These are phyloP conservation scores for Erysimum cheiri DNA, from an alignment of 441 rosid species.

Conservation along the genomic window DNA sequence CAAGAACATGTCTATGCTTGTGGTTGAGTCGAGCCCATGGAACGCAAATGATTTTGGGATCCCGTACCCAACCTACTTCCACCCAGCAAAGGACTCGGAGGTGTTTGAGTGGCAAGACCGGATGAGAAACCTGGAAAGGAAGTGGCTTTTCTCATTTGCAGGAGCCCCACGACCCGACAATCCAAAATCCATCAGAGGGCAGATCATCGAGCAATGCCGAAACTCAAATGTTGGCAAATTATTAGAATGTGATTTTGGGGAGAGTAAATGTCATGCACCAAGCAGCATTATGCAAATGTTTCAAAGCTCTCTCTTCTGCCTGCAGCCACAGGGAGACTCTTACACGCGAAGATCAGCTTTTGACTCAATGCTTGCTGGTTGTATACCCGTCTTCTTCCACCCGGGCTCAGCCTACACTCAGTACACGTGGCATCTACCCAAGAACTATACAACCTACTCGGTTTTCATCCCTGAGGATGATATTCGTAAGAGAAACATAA, in stretches of 20 bases:
- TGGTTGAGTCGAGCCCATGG: slow-evolving; percentile 99
- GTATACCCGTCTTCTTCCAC: slow-evolving; percentile 92
- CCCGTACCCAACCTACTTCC: slow-evolving; percentile 95
- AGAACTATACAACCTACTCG: slow-evolving; percentile 76
- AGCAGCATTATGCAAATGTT: slow-evolving; percentile 96
- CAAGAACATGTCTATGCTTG: slow-evolving; percentile 96
- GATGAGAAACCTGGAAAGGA: slow-evolving; percentile 89
- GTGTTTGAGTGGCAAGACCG: slow-evolving; percentile 89
- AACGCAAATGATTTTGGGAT: slow-evolving; percentile 95
- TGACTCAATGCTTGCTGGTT: slow-evolving; percentile 88
- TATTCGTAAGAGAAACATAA: slow-evolving; percentile 70
- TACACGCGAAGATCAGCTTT: slow-evolving; percentile 92
- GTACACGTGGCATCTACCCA: slow-evolving; percentile 94
- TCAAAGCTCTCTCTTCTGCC: slow-evolving; percentile 82
- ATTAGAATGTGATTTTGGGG: slow-evolving; percentile 95
- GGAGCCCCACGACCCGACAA: slow-evolving; percentile 95
- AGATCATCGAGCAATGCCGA: slow-evolving; percentile 84
- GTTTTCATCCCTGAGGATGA: slow-evolving; percentile 92
- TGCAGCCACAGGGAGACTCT: slow-evolving; percentile 95
- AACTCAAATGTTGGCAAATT: slow-evolving; percentile 70
- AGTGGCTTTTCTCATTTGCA: slow-evolving; percentile 96
- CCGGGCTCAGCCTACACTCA: slow-evolving; percentile 95
- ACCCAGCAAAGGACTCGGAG: slow-evolving; percentile 91
- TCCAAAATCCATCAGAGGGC: slow-evolving; percentile 86
- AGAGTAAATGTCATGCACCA: slow-evolving; percentile 98